phyloP scores from a whole-genome alignment of 306 rosid species.

The Dryas drummondii region DNA sequence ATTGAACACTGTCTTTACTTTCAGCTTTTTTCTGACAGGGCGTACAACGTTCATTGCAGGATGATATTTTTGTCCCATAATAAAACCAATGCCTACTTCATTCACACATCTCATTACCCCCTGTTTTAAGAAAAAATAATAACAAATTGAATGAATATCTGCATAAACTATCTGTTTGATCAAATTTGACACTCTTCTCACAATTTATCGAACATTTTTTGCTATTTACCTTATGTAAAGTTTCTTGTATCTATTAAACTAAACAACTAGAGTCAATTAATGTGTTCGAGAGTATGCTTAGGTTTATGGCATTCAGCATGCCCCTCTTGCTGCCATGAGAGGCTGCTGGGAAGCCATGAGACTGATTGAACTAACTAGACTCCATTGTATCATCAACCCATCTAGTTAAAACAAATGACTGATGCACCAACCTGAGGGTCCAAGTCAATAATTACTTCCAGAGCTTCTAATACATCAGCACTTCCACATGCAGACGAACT shows the following conservation, averaged over 20 bases:
- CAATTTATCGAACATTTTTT: not conserved
- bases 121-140: slow-evolving; percentile 45
- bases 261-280: not conserved
- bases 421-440: slow-evolving; percentile 63
- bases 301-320: slow-evolving; percentile 6
- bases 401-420: not conserved
- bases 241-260: not conserved
- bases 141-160: slow-evolving; percentile 12
- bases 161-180: not conserved
- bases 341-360: not conserved
- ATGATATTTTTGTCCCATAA: slow-evolving; percentile 90
- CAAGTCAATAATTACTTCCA: slow-evolving; percentile 70
- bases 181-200: not conserved
- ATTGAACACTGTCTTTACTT: slow-evolving; percentile 82
- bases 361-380: not conserved
- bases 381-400: not conserved
- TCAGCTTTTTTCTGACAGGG: slow-evolving; percentile 76
- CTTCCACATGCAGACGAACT: slow-evolving; percentile 98
- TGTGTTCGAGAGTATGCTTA: not conserved
- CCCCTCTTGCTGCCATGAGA: not conserved
- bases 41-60: slow-evolving; percentile 85
- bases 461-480: slow-evolving; percentile 87
- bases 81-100: slow-evolving; percentile 89
- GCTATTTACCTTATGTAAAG: not conserved
- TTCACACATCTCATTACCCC: slow-evolving; percentile 65